phyloP scores from a whole-genome alignment of 2,329 filamentous ascomycete species.

The Alternaria gansuensis region DNA sequence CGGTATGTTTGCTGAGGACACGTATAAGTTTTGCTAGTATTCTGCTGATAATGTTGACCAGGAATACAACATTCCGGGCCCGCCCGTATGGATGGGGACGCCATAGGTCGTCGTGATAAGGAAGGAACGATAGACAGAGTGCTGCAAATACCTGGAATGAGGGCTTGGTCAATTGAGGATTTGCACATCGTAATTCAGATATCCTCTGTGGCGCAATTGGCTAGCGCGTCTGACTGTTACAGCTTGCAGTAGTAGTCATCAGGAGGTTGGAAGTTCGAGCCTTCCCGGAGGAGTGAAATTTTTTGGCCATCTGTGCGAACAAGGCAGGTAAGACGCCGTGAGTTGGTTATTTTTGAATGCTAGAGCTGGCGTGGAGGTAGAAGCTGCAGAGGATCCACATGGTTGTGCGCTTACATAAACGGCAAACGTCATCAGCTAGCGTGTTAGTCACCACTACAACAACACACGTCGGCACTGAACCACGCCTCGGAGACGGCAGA shows the following conservation, averaged over 20 bases:
- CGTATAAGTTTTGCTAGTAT: neutral
- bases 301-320: neutral
- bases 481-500: neutral
- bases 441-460: neutral
- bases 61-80: conserved; percentile 30
- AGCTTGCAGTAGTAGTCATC: conserved; percentile 29
- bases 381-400: neutral
- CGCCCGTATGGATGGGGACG: conserved; percentile 23
- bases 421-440: neutral
- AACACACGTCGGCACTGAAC: neutral
- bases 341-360: neutral
- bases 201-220: conserved; percentile 60
- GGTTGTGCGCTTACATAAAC: neutral
- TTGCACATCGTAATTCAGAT: conserved; percentile 5
- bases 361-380: conserved; percentile 1
- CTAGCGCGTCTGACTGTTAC: conserved; percentile 71
- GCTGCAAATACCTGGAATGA: neutral
- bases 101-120: neutral
- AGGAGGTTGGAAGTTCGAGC: conserved; percentile 49
- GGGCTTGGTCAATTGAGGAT: neutral
- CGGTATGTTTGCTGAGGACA: conserved; percentile 24
- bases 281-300: conserved; percentile 41
- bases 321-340: neutral
- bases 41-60: conserved; percentile 2
- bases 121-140: neutral